phyloP scores from a whole-genome alignment of 345 rosid genomes.

The Rhodamnia rubescens region DNA sequence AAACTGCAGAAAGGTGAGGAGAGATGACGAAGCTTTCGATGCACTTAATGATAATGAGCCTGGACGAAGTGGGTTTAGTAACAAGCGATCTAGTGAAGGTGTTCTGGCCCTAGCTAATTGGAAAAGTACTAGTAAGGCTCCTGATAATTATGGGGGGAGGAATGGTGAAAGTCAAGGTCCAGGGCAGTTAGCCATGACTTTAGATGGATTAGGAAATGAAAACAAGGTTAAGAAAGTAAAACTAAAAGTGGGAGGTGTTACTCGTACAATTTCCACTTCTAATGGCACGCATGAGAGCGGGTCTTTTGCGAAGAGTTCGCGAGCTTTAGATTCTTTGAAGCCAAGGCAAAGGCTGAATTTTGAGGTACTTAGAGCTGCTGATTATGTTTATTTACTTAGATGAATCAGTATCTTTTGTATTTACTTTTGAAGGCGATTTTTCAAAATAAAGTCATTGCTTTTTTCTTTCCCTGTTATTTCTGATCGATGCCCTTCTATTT shows the following conservation, averaged over 20 bases:
- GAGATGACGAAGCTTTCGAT: conserved; percentile 26
- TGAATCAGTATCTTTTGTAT: neutral
- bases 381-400: neutral
- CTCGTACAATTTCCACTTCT: conserved; percentile 35
- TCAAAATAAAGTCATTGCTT: neutral
- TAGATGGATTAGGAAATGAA: conserved; percentile 27
- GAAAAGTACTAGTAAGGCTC: conserved; percentile 27
- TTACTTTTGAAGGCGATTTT: neutral
- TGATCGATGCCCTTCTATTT: neutral
- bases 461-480: neutral
- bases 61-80: conserved; percentile 18
- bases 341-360: conserved; percentile 17
- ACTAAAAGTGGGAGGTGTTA: conserved; percentile 55
- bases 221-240: conserved; percentile 56
- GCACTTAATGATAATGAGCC: conserved; percentile 22
- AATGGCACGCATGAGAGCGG: conserved; percentile 37
- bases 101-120: conserved; percentile 66
- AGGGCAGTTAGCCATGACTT: conserved; percentile 18
- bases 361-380: neutral
- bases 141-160: conserved; percentile 10
- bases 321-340: conserved; percentile 20
- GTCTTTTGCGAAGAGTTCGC: conserved; percentile 25
- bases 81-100: conserved; percentile 59
- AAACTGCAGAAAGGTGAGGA: conserved; percentile 11
- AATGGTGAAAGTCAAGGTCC: conserved; percentile 36